Conservation (phyloP, 1,284 basidiomycete genomes). For the Austroboletus niveus region DNA sequence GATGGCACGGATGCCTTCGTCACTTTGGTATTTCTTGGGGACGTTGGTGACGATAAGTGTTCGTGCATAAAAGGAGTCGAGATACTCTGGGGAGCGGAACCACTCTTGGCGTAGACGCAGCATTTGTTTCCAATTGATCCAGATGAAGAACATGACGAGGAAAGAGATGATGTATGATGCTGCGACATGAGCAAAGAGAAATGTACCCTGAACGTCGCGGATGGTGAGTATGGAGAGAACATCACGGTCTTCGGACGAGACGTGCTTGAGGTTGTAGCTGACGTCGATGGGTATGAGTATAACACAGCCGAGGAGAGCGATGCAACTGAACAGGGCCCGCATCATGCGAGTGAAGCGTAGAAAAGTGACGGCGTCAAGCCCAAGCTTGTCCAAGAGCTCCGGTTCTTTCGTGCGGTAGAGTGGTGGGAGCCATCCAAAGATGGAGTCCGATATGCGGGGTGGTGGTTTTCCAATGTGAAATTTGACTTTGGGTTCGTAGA, state of each 20-base stretch:
- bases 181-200: constrained; percentile 66
- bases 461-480: constrained; percentile 85
- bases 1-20: constrained; percentile 64
- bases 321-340: constrained; percentile 71
- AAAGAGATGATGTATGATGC: constrained; percentile 60
- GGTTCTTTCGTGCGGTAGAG: constrained; percentile 83
- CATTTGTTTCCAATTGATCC: constrained; percentile 64
- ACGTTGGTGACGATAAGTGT: constrained; percentile 66
- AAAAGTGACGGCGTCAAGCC: constrained; percentile 91
- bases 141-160: constrained; percentile 57
- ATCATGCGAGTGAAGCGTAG: constrained; percentile 90
- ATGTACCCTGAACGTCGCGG: constrained; percentile 54
- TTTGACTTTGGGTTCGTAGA: constrained; percentile 88
- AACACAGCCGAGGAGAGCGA: constrained; percentile 67
- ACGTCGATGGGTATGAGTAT: constrained; percentile 82
- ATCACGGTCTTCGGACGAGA: constrained; percentile 25
- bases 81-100: constrained; percentile 68
- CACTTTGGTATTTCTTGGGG: constrained; percentile 62
- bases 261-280: constrained; percentile 53
- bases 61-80: constrained; percentile 62
- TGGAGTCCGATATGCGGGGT: constrained; percentile 76
- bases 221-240: constrained; percentile 67
- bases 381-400: constrained; percentile 87
- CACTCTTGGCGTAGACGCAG: constrained; percentile 55
- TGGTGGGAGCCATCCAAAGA: constrained; percentile 89